Percentiles rank a stretch among this genome's conserved stretches.
Evolutionary conservation across 257 asterid genomes (phyloP).

Genomic region (Scutellaria baicalensis): DNA sequence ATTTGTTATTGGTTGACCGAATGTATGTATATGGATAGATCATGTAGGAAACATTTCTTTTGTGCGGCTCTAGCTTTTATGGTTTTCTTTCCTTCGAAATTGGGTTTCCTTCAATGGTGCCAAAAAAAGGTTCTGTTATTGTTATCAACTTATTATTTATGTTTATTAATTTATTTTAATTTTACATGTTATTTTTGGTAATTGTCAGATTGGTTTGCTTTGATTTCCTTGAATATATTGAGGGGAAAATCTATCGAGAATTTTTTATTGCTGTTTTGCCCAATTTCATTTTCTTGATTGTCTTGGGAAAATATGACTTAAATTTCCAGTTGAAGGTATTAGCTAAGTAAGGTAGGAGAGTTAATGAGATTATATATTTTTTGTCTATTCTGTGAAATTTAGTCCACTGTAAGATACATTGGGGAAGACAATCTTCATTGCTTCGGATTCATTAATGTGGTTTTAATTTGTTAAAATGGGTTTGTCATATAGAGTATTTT

Average conservation of each 20-base stretch:
- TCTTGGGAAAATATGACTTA: not conserved
- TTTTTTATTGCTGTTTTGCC: not conserved
- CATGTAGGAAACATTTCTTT: not conserved
- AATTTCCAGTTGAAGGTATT: not conserved
- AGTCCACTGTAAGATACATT: not conserved
- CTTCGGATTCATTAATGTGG: constrained; percentile 14
- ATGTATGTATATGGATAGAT: not conserved
- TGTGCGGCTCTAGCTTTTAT: not conserved
- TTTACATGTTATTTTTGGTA: not conserved
- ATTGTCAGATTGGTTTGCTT: not conserved
- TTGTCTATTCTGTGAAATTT: not conserved
- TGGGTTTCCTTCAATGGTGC: not conserved
- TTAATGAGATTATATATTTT: not conserved
- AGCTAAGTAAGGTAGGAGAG: not conserved
- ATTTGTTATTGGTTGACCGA: not conserved
- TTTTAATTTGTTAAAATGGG: constrained; percentile 2
- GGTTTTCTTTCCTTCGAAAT: not conserved
- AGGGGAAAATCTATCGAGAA: not conserved
- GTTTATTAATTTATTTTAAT: not conserved
- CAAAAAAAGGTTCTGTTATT: not conserved
- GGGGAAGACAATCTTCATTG: not conserved
- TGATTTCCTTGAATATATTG: not conserved
- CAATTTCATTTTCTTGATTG: constrained; percentile 1
- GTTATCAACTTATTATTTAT: not conserved
- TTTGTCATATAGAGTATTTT: constrained; percentile 13